Base-by-base conservation (phyloP, 208 protist species). In the Trypanosoma caninum region DNA sequence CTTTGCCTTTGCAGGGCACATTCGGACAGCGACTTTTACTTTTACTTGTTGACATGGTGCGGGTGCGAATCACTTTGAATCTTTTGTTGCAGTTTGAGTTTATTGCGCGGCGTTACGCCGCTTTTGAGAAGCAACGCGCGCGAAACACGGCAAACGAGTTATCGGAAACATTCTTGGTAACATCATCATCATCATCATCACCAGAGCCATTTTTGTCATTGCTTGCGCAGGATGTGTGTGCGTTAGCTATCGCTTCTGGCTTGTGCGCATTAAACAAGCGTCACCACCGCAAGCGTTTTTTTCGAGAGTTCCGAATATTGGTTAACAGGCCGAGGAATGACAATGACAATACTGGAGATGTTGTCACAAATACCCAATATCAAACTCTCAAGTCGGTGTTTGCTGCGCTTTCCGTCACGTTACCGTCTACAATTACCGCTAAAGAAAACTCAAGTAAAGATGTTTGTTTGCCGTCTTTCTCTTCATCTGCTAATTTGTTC, bases 51-150 rank as follows among this genome's bases (percentile, higher is more conserved):
- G 64, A 70, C 3, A 70, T 70, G 64, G 22, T 33, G 20, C 64
- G 64, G 30, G 64, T 70, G n/a, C 53, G 64, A 10, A 70, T 70
- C 55, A 48, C 47, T 22, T 45, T 63, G 28, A 46, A 9, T 8
- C 5, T 70, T 2, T 14, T 70, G 10, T 14, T 70, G 55, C 47
- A 58, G 30, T 70, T 70, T 63, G 64, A 70, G 38, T 23, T 58
- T 34, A 34, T 70, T 20, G 28, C 56, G 18, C 16, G 55, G 28
- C 56, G 56, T 16, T 63, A 51, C 35, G 37, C 56, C 7, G 10
- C 25, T 6, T 28, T 63, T 14, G 45, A 42, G 2, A 46, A 46
- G 18, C 14, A 51, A 48, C 10, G 3, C 2, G 23, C 16, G 14
- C 3, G 28, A 22, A 48, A 23, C 20, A 18, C 11, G 2, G 40